Conservation (phyloP, 1,284 basidiomycete species). For the Acaromyces ingoldii region DNA sequence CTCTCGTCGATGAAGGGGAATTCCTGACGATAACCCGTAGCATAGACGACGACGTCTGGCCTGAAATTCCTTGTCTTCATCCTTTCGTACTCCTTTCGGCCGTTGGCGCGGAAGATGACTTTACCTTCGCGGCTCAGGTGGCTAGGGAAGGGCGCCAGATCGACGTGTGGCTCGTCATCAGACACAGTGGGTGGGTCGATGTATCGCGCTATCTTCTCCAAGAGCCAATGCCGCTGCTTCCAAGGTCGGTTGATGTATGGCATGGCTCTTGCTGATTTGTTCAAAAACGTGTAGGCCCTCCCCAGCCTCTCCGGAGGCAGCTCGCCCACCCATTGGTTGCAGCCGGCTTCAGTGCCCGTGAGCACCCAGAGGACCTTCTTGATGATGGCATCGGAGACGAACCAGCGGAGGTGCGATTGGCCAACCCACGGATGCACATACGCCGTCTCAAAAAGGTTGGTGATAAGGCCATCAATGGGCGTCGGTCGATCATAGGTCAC, state of each 20-base stretch:
- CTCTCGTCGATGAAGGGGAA: conserved; percentile 58
- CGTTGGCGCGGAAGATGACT: conserved; percentile 56
- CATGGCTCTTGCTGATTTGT: conserved; percentile 51
- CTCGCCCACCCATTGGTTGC: conserved; percentile 66
- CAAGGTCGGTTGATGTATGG: conserved; percentile 53
- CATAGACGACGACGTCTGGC: conserved; percentile 58
- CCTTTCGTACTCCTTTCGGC: conserved; percentile 55
- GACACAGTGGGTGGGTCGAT: conserved; percentile 56
- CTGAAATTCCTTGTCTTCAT: conserved; percentile 55
- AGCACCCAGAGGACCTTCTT: conserved; percentile 62
- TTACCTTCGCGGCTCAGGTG: conserved; percentile 56
- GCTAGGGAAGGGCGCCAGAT: conserved; percentile 62
- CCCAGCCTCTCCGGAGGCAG: conserved; percentile 61
- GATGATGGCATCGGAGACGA: conserved; percentile 63
- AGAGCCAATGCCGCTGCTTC: conserved; percentile 54
- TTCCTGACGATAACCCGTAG: conserved; percentile 53
- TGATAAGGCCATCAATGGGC: conserved; percentile 63
- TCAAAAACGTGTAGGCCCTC: conserved; percentile 56
- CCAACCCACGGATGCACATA: conserved; percentile 53
- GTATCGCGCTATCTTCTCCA: conserved; percentile 31
- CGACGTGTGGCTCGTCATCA: conserved; percentile 58
- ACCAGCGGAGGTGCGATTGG: conserved; percentile 57
- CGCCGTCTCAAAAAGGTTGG: conserved; percentile 59
- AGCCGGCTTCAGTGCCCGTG: conserved; percentile 63
- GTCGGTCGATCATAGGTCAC: conserved; percentile 56